Conservation (phyloP, 176 grass and related monocot genomes). For the Phyllostachys edulis region DNA sequence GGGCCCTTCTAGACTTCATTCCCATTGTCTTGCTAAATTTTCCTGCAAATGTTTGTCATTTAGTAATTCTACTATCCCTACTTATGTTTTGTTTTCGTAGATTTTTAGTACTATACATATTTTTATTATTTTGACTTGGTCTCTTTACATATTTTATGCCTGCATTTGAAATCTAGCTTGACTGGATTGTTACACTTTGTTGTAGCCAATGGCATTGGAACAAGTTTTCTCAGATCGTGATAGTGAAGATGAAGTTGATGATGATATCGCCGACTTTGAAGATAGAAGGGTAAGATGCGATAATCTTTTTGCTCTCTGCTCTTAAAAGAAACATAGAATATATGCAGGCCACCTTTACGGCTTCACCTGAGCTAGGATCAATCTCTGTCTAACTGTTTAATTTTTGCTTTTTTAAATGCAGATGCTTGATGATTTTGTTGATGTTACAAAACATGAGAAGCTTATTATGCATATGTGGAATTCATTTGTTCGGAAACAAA, state of each 20-base stretch:
- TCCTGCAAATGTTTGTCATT: background rate
- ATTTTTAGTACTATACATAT: background rate
- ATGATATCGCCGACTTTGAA: conserved; percentile 93
- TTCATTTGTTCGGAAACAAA: conserved; percentile 98
- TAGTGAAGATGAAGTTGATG: conserved; percentile 98
- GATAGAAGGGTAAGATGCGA: conserved; percentile 81
- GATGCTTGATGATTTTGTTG: conserved; percentile 99
- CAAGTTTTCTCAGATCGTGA: conserved; percentile 93
- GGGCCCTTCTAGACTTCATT: background rate
- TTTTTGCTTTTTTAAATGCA: conserved; percentile 39
- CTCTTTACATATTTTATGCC: conserved; percentile 15
- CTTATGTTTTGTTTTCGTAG: background rate
- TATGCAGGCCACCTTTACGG: conserved; percentile 1
- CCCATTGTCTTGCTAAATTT: conserved; percentile 17
- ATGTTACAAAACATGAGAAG: conserved; percentile 95
- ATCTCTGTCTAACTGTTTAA: conserved; percentile 8
- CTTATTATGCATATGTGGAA: conserved; percentile 99
- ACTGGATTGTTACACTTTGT: conserved; percentile 32
- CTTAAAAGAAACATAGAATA: conserved; percentile 1
- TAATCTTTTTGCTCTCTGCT: conserved; percentile 12
- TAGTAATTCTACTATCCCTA: background rate
- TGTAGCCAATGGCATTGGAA: conserved; percentile 88
- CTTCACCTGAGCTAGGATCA: background rate
- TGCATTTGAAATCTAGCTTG: conserved; percentile 28
- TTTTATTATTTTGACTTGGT: background rate